phyloP scores from a whole-genome alignment of 1,284 basidiomycete species.

The Ustilago trichophora region DNA sequence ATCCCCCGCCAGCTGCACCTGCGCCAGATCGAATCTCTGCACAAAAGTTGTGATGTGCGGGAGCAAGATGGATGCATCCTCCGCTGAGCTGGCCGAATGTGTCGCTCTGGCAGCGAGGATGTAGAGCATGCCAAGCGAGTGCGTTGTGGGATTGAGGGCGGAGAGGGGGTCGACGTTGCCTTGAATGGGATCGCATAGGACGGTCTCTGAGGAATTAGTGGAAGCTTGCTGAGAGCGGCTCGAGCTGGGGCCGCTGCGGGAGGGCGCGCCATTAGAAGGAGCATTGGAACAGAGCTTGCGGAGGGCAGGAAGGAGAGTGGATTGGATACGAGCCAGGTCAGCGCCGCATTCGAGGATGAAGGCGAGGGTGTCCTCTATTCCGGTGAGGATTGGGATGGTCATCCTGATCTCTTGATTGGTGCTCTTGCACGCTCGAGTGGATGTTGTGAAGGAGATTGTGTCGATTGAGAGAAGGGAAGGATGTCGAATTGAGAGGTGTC shows the following conservation, averaged over 20 bases:
- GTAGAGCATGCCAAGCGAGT: slow-evolving; percentile 46
- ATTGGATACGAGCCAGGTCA: slow-evolving; percentile 17
- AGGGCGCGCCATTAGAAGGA: slow-evolving; percentile 9
- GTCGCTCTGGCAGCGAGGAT: slow-evolving; percentile 34
- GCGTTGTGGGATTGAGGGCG: slow-evolving; percentile 31
- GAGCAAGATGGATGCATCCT: slow-evolving; percentile 14
- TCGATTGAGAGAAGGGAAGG: background rate
- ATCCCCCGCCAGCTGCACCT: slow-evolving; percentile 28
- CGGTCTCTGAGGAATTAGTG: slow-evolving; percentile 1
- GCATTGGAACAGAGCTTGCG: slow-evolving; percentile 20
- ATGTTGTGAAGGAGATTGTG: background rate
- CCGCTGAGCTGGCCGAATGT: slow-evolving; percentile 4
- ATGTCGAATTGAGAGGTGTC: slow-evolving; percentile 3
- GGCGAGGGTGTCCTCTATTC: slow-evolving; percentile 45
- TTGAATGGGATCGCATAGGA: slow-evolving; percentile 28
- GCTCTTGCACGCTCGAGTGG: background rate
- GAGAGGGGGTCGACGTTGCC: slow-evolving; percentile 36
- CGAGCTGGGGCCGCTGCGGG: slow-evolving; percentile 9
- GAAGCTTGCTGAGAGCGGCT: slow-evolving; percentile 3
- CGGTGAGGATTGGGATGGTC: slow-evolving; percentile 26
- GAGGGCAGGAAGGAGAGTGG: slow-evolving; percentile 34
- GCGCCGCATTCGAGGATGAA: slow-evolving; percentile 39
- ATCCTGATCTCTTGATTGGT: too few relatives aligned
- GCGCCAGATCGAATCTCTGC: slow-evolving; percentile 13
- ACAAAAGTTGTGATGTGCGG: slow-evolving; percentile 29